Percentiles rank a stretch among this genome's conserved stretches.
Conservation (phyloP, 805 yeast genomes). For the Myxozyma sirexii region DNA sequence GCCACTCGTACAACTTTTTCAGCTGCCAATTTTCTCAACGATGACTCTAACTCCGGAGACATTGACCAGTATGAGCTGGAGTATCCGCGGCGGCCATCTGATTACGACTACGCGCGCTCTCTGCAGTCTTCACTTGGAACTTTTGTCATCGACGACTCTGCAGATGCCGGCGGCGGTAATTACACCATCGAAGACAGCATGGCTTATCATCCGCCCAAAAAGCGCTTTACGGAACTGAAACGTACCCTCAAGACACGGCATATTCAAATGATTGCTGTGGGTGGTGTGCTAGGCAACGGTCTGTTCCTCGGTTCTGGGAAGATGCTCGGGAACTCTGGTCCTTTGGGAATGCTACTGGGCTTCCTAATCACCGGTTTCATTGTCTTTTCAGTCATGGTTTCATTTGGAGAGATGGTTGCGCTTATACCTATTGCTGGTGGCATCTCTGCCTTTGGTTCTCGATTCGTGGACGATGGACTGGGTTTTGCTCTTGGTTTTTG, state of each 20-base stretch:
- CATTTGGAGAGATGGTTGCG: constrained; percentile 36
- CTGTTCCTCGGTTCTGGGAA: constrained; percentile 69
- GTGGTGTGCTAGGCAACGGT: constrained; percentile 78
- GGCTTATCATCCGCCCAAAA: constrained; percentile 12
- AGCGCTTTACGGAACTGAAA: constrained; percentile 34
- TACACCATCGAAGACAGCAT: constrained; percentile 28
- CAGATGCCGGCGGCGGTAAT: constrained; percentile 26
- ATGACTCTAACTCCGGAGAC: constrained; percentile 10
- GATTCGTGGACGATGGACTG: constrained; percentile 54
- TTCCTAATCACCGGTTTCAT: constrained; percentile 40
- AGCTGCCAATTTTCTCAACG: background rate
- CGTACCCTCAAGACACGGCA: constrained; percentile 58
- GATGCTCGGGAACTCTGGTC: constrained; percentile 55
- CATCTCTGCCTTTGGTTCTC: constrained; percentile 52
- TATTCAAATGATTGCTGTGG: constrained; percentile 72
- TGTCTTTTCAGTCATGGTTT: constrained; percentile 37
- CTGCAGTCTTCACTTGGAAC: constrained; percentile 27
- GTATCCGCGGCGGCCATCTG: constrained; percentile 6
- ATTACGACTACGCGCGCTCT: constrained; percentile 16
- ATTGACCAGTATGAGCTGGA: background rate
- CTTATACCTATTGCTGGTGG: constrained; percentile 57
- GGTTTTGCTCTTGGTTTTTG: constrained; percentile 62
- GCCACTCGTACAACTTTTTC: background rate
- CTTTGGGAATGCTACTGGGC: constrained; percentile 44
- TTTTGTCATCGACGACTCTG: constrained; percentile 30